phyloP scores from a whole-genome alignment of 441 rosid genomes.

The Croton laevigatus region DNA sequence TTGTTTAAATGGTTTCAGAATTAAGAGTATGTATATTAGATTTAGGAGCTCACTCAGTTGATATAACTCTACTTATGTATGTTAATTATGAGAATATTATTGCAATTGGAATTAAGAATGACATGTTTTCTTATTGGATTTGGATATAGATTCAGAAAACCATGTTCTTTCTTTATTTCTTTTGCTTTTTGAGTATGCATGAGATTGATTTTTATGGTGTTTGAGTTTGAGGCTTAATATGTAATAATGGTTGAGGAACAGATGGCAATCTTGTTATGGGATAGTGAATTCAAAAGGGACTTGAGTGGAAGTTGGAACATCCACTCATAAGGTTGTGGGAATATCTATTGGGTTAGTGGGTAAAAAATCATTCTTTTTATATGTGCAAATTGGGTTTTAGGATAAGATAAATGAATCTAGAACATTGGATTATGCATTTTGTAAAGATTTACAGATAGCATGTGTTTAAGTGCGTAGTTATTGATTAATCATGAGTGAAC shows the following conservation, averaged over 20 bases:
- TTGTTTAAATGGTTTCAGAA: too few species aligned
- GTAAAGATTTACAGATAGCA: neutral
- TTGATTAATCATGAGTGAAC: neutral
- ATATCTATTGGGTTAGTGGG: slow-evolving; percentile 6
- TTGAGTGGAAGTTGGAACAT: slow-evolving; percentile 4
- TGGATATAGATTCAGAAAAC: neutral
- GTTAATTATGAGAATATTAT: neutral
- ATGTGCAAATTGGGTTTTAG: neutral
- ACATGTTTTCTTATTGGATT: too few species aligned
- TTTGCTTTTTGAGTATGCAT: neutral
- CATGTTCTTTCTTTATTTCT: neutral
- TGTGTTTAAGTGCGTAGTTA: neutral
- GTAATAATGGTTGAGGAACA: neutral
- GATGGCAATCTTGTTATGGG: slow-evolving; percentile 1
- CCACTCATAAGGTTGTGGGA: slow-evolving; percentile 8
- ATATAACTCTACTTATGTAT: neutral
- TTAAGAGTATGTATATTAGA: neutral
- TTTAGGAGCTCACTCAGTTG: neutral
- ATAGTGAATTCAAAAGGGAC: neutral
- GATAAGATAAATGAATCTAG: neutral
- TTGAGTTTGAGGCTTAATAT: neutral
- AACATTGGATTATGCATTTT: neutral
- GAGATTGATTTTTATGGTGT: too few species aligned
- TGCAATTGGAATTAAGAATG: neutral
- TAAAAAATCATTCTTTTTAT: neutral